A percentile compares a stretch with the other conserved stretches of the same genome.
These are phyloP conservation scores for Thielaviopsis populi DNA, from an alignment of 2,329 filamentous ascomycete species.

Conservation along the genomic window DNA sequence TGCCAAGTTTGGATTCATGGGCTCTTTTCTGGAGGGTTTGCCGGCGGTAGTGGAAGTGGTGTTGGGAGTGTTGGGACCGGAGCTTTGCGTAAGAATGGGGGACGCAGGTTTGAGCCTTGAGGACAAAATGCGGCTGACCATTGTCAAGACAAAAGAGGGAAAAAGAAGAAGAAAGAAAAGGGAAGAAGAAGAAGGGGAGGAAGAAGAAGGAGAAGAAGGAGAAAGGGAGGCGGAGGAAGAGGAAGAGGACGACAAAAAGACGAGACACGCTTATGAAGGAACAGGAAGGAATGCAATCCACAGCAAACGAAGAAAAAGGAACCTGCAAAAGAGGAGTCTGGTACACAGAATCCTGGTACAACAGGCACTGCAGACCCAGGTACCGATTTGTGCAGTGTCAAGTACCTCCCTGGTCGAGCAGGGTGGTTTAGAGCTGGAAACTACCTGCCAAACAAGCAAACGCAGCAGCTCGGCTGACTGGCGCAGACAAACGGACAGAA, in stretches of 20 bases:
- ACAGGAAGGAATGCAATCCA: conserved; percentile 1
- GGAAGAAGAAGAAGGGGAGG: conserved; percentile 10
- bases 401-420: not conserved
- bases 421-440: not conserved
- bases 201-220: conserved; percentile 7
- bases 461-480: conserved; percentile 1
- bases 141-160: conserved; percentile 9
- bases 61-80: conserved; percentile 26
- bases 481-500: not conserved
- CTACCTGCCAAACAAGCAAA: not conserved
- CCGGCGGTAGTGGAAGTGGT: not conserved
- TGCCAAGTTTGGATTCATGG: conserved; percentile 32
- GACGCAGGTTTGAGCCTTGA: conserved; percentile 32
- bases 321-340: not conserved
- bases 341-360: not conserved
- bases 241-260: not conserved
- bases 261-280: not conserved
- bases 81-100: conserved; percentile 31
- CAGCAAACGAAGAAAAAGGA: not conserved
- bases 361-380: not conserved
- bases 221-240: not conserved
- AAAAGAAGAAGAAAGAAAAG: conserved; percentile 12
- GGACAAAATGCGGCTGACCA: conserved; percentile 44
- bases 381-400: not conserved
- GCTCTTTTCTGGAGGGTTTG: conserved; percentile 9